These are phyloP conservation scores for Cinchona pubescens DNA, from an alignment of 257 asterid species.

Conservation along the genomic window DNA sequence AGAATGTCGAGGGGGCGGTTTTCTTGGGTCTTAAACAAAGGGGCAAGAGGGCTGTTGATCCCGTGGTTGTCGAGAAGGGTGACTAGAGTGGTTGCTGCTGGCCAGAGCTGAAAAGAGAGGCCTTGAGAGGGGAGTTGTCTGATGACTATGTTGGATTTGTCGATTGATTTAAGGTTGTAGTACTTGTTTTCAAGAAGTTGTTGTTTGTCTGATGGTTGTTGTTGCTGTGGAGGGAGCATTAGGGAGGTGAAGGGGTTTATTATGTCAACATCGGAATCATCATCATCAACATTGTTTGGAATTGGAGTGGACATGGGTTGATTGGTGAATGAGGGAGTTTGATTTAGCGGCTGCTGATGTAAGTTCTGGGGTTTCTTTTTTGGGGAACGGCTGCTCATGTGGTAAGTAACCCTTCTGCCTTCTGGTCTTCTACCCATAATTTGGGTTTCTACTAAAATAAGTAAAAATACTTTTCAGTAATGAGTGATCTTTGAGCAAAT, in stretches of 20 bases:
- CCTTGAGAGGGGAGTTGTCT: slow-evolving; percentile 76
- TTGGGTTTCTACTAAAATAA: too few relatives aligned
- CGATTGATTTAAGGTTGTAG: slow-evolving; percentile 48
- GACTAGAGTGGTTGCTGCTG: slow-evolving; percentile 74
- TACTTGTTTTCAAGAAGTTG: slow-evolving; percentile 11
- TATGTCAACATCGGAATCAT: slow-evolving; percentile 14
- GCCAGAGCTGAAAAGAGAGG: slow-evolving; percentile 94
- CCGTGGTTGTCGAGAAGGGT: slow-evolving; percentile 52
- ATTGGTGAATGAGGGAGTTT: slow-evolving; percentile 3
- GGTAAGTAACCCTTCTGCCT: too few relatives aligned
- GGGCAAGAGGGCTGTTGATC: slow-evolving; percentile 24
- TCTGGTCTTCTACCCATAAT: too few relatives aligned
- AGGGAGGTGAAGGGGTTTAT: slow-evolving; percentile 33
- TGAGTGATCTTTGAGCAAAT: too few relatives aligned
- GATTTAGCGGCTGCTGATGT: neutral
- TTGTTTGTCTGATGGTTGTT: neutral
- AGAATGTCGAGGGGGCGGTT: slow-evolving; percentile 51
- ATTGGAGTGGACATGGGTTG: neutral
- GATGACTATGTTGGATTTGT: slow-evolving; percentile 44
- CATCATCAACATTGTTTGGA: slow-evolving; percentile 6
- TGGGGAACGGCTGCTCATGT: too few relatives aligned
- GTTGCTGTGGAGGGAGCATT: slow-evolving; percentile 12
- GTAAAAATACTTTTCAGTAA: too few relatives aligned
- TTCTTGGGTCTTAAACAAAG: slow-evolving; percentile 18
- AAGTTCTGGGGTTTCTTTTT: too few relatives aligned